Evolutionary conservation across 805 yeast species (phyloP).

Genomic region (Ogataea philodendri): DNA sequence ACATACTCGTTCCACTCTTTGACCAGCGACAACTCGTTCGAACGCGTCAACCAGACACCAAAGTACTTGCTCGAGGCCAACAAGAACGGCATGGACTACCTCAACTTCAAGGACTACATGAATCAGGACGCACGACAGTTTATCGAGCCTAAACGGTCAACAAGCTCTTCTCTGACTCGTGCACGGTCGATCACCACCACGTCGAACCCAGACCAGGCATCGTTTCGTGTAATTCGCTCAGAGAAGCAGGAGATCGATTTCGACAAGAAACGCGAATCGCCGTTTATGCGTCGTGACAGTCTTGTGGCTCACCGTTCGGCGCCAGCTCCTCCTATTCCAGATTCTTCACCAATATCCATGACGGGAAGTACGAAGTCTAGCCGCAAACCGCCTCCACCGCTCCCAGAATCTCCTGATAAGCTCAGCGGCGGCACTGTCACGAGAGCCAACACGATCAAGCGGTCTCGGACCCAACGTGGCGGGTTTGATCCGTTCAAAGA

Average conservation of each 20-base stretch:
- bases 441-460: constrained; percentile 16
- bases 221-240: constrained; percentile 67
- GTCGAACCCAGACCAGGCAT: constrained; percentile 29
- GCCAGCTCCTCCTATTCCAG: constrained; percentile 50
- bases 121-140: constrained; percentile 6
- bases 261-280: constrained; percentile 74
- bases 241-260: constrained; percentile 76
- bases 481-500: constrained; percentile 59
- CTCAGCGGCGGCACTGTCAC: constrained; percentile 7
- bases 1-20: constrained; percentile 56
- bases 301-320: constrained; percentile 70
- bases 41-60: constrained; percentile 60
- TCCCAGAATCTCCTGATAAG: constrained; percentile 12
- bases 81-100: constrained; percentile 47
- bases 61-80: constrained; percentile 51
- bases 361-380: constrained; percentile 11
- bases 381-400: constrained; percentile 29
- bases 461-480: constrained; percentile 15
- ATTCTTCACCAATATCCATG: constrained; percentile 10
- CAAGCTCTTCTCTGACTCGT: constrained; percentile 28
- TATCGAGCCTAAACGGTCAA: constrained; percentile 17
- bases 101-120: constrained; percentile 51
- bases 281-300: constrained; percentile 49
- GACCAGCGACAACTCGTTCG: constrained; percentile 40
- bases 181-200: constrained; percentile 32